These are phyloP conservation scores for Penicillium sp. DNA, from an alignment of 2,329 filamentous ascomycete genomes.

Conservation along the genomic window DNA sequence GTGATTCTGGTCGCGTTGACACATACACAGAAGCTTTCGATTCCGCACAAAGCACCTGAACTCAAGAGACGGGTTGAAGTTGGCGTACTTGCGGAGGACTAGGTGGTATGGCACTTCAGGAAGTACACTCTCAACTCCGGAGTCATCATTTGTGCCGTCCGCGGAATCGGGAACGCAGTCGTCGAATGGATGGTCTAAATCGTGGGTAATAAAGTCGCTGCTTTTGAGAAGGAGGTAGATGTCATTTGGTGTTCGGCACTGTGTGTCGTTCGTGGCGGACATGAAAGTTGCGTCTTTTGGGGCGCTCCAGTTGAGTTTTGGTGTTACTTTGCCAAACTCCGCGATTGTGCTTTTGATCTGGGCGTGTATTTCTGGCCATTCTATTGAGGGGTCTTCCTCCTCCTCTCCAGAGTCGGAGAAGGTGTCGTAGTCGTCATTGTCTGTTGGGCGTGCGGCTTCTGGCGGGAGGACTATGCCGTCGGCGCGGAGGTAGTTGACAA, in stretches of 20 bases:
- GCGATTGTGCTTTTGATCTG: conserved; percentile 70
- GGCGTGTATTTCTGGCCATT: conserved; percentile 67
- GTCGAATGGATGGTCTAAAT: conserved; percentile 88
- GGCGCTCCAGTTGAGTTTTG: conserved; percentile 95
- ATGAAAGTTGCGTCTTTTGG: conserved; percentile 97
- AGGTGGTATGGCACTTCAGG: conserved; percentile 66
- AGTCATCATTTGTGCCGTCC: conserved; percentile 6
- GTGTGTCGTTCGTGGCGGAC: conserved; percentile 77
- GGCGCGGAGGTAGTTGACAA: conserved; percentile 80
- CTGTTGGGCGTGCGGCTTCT: conserved; percentile 34
- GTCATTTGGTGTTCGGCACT: conserved; percentile 82
- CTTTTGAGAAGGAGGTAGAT: conserved; percentile 91
- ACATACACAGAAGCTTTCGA: conserved; percentile 71
- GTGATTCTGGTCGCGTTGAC: conserved; percentile 84
- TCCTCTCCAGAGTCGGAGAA: conserved; percentile 53
- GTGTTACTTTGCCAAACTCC: conserved; percentile 77
- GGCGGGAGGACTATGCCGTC: conserved; percentile 80
- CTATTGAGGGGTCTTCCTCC: conserved; percentile 50
- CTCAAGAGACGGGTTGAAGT: conserved; percentile 82
- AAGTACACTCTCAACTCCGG: conserved; percentile 11
- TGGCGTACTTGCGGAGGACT: conserved; percentile 81
- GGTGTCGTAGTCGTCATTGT: conserved; percentile 49
- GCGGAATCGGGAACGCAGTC: conserved; percentile 52
- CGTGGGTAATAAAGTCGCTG: conserved; percentile 90
- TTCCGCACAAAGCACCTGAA: conserved; percentile 94